Conservation (phyloP, 148 eudicot species). For the Rheum nobile region DNA sequence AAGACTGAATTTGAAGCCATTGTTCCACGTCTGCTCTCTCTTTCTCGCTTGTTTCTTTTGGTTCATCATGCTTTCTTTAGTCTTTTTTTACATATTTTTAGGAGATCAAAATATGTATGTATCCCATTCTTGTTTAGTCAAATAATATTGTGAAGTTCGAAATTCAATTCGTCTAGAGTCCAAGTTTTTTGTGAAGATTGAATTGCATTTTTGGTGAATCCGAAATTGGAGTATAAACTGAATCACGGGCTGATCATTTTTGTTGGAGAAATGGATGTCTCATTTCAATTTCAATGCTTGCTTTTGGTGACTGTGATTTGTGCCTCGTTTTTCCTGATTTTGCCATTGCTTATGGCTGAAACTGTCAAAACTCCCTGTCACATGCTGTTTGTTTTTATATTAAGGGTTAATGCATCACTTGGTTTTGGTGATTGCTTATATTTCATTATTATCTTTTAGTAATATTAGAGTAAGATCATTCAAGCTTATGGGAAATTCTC, state of each 20-base stretch:
- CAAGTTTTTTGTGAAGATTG: neutral
- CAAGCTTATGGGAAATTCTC: neutral
- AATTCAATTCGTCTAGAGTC: neutral
- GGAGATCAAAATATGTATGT: neutral
- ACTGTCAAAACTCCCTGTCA: neutral
- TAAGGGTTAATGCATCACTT: neutral
- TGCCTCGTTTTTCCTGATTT: neutral
- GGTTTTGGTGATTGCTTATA: neutral
- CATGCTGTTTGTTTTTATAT: neutral
- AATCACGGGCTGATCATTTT: neutral
- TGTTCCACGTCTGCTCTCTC: neutral
- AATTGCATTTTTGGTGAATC: neutral
- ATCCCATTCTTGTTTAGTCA: neutral
- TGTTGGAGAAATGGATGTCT: neutral
- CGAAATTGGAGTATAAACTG: neutral
- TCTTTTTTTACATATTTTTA: neutral
- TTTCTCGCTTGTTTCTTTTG: neutral
- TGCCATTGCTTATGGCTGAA: neutral
- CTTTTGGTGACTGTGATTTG: neutral
- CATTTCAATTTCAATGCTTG: neutral
- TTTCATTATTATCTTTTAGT: neutral
- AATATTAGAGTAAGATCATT: neutral
- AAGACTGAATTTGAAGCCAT: neutral
- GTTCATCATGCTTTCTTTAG: neutral
- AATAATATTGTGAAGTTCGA: neutral